Conservation (phyloP, 495 filamentous ascomycete species). For the Aspergillus sparsus region DNA sequence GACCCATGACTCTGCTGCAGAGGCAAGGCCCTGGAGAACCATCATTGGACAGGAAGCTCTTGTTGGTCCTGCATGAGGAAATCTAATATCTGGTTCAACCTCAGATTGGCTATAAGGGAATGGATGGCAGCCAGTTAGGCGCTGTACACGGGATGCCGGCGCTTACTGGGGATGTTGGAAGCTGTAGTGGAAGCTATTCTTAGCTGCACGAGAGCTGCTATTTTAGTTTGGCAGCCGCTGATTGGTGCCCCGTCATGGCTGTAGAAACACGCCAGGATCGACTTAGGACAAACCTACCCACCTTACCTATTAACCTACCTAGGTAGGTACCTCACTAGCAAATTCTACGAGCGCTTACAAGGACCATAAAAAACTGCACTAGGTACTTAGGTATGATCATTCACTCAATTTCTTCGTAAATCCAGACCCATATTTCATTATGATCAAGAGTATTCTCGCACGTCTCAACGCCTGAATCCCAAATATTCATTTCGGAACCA, state of each 20-base stretch:
- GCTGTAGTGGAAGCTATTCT: not conserved
- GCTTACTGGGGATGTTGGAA: not conserved
- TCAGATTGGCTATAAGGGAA: slow-evolving; percentile 18
- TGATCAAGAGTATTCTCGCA: not conserved
- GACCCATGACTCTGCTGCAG: slow-evolving; percentile 3
- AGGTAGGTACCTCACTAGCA: too few relatives aligned
- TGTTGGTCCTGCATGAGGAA: slow-evolving; percentile 18
- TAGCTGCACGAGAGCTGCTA: slow-evolving; percentile 4
- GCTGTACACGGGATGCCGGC: slow-evolving; percentile 26
- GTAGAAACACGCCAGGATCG: not conserved
- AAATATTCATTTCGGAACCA: slow-evolving; percentile 5
- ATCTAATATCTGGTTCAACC: slow-evolving; percentile 12
- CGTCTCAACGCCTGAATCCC: slow-evolving; percentile 5
- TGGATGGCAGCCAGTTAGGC: slow-evolving; percentile 25
- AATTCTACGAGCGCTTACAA: not conserved
- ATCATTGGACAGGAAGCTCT: slow-evolving; percentile 10
- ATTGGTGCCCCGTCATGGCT: slow-evolving; percentile 8
- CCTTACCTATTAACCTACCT: not conserved
- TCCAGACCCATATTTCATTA: not conserved
- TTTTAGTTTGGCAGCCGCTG: slow-evolving; percentile 9
- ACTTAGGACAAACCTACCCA: not conserved
- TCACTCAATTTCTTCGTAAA: not conserved
- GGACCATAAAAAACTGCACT: not conserved
- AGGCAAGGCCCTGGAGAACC: not conserved
- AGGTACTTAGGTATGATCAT: not conserved